A percentile compares a stretch with the other conserved stretches of the same genome.
These are phyloP conservation scores for Hippophae gyantsensis DNA, from an alignment of 306 rosid genomes.

Conservation along the genomic window DNA sequence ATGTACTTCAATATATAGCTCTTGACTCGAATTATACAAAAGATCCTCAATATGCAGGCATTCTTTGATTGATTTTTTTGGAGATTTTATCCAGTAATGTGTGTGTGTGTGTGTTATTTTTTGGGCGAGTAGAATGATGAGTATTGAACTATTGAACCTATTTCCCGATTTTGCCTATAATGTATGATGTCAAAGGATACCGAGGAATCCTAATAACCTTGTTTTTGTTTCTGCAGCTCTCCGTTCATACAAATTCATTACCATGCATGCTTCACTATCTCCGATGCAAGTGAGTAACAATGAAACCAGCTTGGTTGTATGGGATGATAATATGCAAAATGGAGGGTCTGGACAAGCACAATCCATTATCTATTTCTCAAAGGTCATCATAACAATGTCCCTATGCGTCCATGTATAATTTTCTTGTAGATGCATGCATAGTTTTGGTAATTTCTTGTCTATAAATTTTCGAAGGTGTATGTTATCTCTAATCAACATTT, in stretches of 20 bases:
- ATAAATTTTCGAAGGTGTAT: background rate
- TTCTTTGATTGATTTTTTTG: background rate
- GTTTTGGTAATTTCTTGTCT: background rate
- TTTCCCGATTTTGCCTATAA: slow-evolving; percentile 9
- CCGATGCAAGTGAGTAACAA: slow-evolving; percentile 42
- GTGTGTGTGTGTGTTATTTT: background rate
- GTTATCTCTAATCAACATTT: background rate
- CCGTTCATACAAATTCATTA: slow-evolving; percentile 22
- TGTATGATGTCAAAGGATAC: background rate
- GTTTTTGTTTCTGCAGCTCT: slow-evolving; percentile 24
- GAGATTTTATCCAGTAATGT: background rate
- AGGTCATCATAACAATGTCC: slow-evolving; percentile 29
- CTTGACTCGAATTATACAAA: background rate
- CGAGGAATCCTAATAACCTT: background rate
- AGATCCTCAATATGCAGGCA: background rate
- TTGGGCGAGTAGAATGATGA: background rate
- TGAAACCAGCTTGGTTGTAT: slow-evolving; percentile 20
- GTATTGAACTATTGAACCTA: too few species aligned
- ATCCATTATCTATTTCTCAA: slow-evolving; percentile 40
- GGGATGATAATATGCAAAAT: slow-evolving; percentile 29
- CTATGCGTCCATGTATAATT: background rate
- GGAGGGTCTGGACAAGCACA: slow-evolving; percentile 48
- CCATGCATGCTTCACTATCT: slow-evolving; percentile 36
- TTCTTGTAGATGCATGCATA: slow-evolving; percentile 1
- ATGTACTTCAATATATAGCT: background rate